phyloP scores from a whole-genome alignment of 2,329 filamentous ascomycete species.

The Aspergillus unguis region DNA sequence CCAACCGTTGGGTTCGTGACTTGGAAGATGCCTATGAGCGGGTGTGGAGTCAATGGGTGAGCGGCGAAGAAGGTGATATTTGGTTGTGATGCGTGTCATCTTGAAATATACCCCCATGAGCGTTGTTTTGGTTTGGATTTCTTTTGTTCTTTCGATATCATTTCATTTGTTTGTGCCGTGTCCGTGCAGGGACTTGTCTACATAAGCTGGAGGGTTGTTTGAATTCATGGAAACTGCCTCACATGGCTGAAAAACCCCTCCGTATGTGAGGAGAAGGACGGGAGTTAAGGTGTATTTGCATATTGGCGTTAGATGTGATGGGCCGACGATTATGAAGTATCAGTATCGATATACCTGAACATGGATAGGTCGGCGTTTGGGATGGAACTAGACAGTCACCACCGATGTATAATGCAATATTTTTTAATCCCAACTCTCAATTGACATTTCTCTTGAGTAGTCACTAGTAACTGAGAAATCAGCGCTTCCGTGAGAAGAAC shows the following conservation, averaged over 20 bases:
- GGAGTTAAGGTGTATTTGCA: conserved; percentile 6
- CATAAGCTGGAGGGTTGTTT: background rate
- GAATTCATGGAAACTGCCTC: conserved; percentile 2
- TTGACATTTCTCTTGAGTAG: no score
- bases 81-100: conserved; percentile 58
- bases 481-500: no score
- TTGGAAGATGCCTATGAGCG: conserved; percentile 83
- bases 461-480: no score
- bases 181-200: background rate
- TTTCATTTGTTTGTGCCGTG: background rate
- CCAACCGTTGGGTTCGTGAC: conserved; percentile 83
- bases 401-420: background rate
- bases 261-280: background rate
- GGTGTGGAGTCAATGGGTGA: conserved; percentile 86
- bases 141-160: conserved; percentile 11
- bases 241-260: background rate
- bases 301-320: conserved; percentile 9
- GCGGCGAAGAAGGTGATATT: conserved; percentile 86
- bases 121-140: conserved; percentile 26
- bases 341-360: background rate
- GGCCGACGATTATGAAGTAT: conserved; percentile 2
- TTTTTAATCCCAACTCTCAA: background rate
- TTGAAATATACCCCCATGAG: conserved; percentile 37
- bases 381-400: conserved; percentile 3
- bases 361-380: conserved; percentile 6